A percentile compares a stretch with the other conserved stretches of the same genome.
Conservation (phyloP, 352 stramenopile genomes). For the Pythium rishiriense region DNA sequence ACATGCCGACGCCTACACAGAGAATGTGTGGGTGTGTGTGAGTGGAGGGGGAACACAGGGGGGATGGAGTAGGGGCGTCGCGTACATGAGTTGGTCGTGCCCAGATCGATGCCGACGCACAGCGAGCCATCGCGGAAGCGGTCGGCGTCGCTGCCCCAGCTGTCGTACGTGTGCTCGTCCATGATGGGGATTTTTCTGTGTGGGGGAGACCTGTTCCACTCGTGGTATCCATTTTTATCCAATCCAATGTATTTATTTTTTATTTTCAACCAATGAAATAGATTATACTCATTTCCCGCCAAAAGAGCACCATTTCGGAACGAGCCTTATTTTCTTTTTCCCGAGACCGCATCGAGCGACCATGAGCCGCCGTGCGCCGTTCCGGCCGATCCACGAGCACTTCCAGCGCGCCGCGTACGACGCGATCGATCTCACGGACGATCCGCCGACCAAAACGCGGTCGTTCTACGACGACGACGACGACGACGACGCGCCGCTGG, state of each 20-base stretch:
- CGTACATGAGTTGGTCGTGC: slow-evolving; percentile 99
- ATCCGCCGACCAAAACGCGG: slow-evolving; percentile 26
- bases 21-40: too few species aligned
- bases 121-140: slow-evolving; percentile 71
- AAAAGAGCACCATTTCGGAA: too few species aligned
- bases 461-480: slow-evolving; percentile 62
- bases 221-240: background rate
- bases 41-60: too few species aligned
- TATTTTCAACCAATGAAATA: slow-evolving; percentile 13
- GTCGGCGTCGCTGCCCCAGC: slow-evolving; percentile 69
- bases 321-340: too few species aligned
- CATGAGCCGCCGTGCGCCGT: slow-evolving; percentile 27
- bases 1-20: slow-evolving; percentile 76
- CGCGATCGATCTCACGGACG: slow-evolving; percentile 47
- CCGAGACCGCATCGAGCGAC: background rate
- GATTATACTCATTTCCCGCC: background rate
- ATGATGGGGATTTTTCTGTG: background rate
- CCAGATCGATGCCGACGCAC: slow-evolving; percentile 99
- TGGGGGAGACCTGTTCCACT: too few species aligned
- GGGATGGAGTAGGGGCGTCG: background rate
- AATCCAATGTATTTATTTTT: background rate
- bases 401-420: slow-evolving; percentile 44
- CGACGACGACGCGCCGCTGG: slow-evolving; percentile 14
- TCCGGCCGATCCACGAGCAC: slow-evolving; percentile 57
- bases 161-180: slow-evolving; percentile 61